phyloP scores from a whole-genome alignment of 1,284 basidiomycete genomes.

The Trametes hirsuta region DNA sequence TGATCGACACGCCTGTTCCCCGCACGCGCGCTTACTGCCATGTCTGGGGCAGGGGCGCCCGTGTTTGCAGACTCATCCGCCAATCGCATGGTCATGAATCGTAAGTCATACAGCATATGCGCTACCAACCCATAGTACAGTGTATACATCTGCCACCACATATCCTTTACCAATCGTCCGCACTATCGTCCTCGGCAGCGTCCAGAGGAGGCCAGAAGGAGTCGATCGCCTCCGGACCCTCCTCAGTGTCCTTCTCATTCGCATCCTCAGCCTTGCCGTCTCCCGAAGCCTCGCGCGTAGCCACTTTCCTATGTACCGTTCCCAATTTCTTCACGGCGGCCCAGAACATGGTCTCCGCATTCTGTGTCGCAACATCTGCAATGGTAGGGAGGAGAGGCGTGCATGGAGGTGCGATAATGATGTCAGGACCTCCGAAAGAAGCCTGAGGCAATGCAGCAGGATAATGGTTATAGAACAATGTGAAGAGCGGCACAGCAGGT shows the following conservation, averaged over 20 bases:
- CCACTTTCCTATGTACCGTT: constrained; percentile 13
- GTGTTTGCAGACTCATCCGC: neutral
- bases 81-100: neutral
- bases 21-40: neutral
- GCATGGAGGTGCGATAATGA: constrained; percentile 45
- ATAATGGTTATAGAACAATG: constrained; percentile 57
- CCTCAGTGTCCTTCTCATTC: neutral
- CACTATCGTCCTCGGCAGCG: constrained; percentile 31
- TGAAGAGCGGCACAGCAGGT: constrained; percentile 49
- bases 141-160: neutral
- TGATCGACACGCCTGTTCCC: constrained; percentile 2
- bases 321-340: constrained; percentile 40
- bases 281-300: constrained; percentile 3
- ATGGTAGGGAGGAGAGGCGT: constrained; percentile 52
- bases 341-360: constrained; percentile 69
- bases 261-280: neutral
- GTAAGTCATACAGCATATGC: neutral
- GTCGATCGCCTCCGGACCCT: constrained; percentile 30
- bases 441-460: constrained; percentile 12
- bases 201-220: constrained; percentile 41
- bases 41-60: neutral
- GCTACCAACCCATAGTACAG: neutral
- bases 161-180: constrained; percentile 26
- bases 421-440: constrained; percentile 10
- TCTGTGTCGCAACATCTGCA: constrained; percentile 58